Evolutionary conservation across 495 filamentous ascomycete genomes (phyloP), one percentile per base, ranked within the genome.

Genomic region (Tuber aestivum): DNA sequence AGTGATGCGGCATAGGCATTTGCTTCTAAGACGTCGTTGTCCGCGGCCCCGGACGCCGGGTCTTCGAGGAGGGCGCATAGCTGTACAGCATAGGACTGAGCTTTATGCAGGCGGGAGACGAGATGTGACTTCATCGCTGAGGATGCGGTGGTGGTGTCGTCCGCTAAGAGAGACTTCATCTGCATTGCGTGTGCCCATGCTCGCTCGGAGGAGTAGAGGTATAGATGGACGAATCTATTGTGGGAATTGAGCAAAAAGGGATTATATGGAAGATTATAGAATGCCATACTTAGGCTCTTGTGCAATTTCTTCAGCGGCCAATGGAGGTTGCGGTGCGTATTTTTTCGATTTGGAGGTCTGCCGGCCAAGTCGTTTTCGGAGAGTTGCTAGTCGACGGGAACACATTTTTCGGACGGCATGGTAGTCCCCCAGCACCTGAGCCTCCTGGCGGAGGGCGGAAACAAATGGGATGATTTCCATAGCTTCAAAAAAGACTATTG

Each of bases 121-220:
- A 97, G 94, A 81, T 97, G 95, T 45, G 91, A 91, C 77, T 92
- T 89, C 32, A 92, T 90, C 32, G 90, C 89, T 70, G 93, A 90
- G n/a, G 92, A 87, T 73, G 96, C 90, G 44, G 90, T 90, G 83
- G 93, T 91, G 45, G 88, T 87, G 78, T 95, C 93, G 79, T 92
- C 89, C 61, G 93, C 89, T 83, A 97, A 92, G 37, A 89, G 84
- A 9, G 94, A 89, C 84, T 97, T 97, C 88, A 97, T 93, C 78
- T 92, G 88, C 94, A 97, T 95, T 72, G 94, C 96, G 82, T 97
- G 91, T 2, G 96, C 96, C 94, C 96, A 98, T 72, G 96, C 93
- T 78, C 96, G 89, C 85, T 99, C 96, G 75, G 94, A 89, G 44
- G 90, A 91, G 78, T 97, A 89, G 73, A 99, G 88, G 65, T 94